Conservation (phyloP, 768 basidiomycete genomes). For the Mycena metata region DNA sequence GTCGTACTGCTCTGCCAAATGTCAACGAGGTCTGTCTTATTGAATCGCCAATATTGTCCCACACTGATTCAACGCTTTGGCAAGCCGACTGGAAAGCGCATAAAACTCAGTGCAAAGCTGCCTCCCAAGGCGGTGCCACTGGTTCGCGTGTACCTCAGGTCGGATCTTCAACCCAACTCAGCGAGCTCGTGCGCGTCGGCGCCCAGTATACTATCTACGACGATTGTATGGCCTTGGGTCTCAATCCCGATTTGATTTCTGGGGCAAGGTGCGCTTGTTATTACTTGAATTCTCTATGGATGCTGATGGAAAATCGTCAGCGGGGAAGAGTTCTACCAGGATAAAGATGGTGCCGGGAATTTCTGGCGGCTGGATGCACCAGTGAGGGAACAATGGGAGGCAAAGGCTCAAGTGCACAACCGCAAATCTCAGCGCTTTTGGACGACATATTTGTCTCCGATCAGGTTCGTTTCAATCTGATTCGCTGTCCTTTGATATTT, state of each 20-base stretch:
- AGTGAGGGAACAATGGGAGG: slow-evolving; percentile 26
- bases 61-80: no score
- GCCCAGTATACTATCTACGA: slow-evolving; percentile 27
- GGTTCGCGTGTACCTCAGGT: background rate
- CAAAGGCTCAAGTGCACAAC: slow-evolving; percentile 24
- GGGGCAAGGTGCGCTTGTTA: slow-evolving; percentile 22
- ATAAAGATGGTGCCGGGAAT: background rate
- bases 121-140: background rate
- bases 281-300: no score
- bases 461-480: slow-evolving; percentile 4
- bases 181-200: slow-evolving; percentile 29
- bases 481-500: background rate
- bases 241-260: slow-evolving; percentile 31
- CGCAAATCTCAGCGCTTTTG: slow-evolving; percentile 33
- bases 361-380: slow-evolving; percentile 26
- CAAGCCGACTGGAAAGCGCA: slow-evolving; percentile 33
- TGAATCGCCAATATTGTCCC: background rate
- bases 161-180: background rate
- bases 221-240: slow-evolving; percentile 15
- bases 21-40: slow-evolving; percentile 18
- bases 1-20: slow-evolving; percentile 26
- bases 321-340: slow-evolving; percentile 16
- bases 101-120: slow-evolving; percentile 30
- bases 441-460: slow-evolving; percentile 26
- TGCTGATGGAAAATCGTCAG: background rate